Base-by-base conservation (phyloP, 2,329 filamentous ascomycete genomes). In the Nannizziopsis barbatae region DNA sequence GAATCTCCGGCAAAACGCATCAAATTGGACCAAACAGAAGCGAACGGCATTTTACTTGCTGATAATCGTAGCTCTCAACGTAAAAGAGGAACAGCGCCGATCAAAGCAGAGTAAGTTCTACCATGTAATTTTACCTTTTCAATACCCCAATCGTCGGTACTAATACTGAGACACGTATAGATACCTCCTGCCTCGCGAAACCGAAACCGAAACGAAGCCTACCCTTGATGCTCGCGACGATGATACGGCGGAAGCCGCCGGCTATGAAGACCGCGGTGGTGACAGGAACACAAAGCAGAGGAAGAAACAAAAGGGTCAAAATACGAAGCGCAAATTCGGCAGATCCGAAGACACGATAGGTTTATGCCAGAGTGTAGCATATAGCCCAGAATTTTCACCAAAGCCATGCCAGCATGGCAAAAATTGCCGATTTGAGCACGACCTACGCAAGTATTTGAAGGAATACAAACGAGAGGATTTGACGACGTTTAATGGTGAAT, bases 391-490 rank as follows among this genome's bases (percentile, higher is more conserved):
- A 62, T 94, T 95, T 64, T 89, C 86, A 2, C 86, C 88, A 0
- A 63, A 62, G 15, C 70, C 80, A 20, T 96, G 92, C 66, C 75
- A 71, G 42, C 93, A 82, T 58, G 89, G 85, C 20, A 82, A 86
- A 30, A 80, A 78, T 53, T 98, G 92, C 71, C 86, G 80, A 55
- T 79, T 83, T 56, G 80, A 82, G 58, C 92, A 98, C 62, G 80
- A 95, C 59, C 69, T 98, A 40, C 80, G 92, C 53, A 82, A 80
- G 62, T 98, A 98, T 62, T 71, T 98, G 42, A 77, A 76, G 30
- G 80, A 92, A 49, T 84, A 88, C 52, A 89, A 90, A 55, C 80
- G 86, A 39, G 79, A 79, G 52, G 86, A 96, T 60, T 73, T 95
- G 35, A 75, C 76, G 4, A 86, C 84, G 0, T 83, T 94, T 58